Evolutionary conservation across 352 stramenopile species (phyloP).

Genomic region (Phytophthora fragariae): DNA sequence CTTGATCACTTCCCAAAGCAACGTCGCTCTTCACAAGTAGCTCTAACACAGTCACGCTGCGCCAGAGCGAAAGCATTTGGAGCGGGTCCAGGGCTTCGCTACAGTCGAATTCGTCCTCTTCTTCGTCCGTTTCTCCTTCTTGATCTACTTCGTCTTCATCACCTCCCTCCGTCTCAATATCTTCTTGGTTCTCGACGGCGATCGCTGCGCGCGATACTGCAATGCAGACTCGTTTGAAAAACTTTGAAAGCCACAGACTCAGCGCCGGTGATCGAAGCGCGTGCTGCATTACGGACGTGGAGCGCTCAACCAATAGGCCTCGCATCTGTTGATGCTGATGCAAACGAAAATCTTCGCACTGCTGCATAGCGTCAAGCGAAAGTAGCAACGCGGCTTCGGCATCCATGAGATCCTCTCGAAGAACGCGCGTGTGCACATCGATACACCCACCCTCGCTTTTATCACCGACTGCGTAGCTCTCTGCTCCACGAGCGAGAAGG

Average conservation of each 20-base stretch:
- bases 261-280: slow-evolving; percentile 32
- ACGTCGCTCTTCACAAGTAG: slow-evolving; percentile 37
- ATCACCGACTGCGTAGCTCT: slow-evolving; percentile 19
- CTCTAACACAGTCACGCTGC: slow-evolving; percentile 49
- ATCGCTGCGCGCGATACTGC: slow-evolving; percentile 37
- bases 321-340: slow-evolving; percentile 34
- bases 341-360: slow-evolving; percentile 35
- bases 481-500: slow-evolving; percentile 26
- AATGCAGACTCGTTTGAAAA: slow-evolving; percentile 59
- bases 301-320: slow-evolving; percentile 31
- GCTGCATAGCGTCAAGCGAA: slow-evolving; percentile 51
- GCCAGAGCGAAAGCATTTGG: slow-evolving; percentile 56
- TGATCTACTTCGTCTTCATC: not conserved
- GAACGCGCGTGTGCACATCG: slow-evolving; percentile 1
- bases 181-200: slow-evolving; percentile 22
- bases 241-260: slow-evolving; percentile 41
- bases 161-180: not conserved
- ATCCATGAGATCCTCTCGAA: slow-evolving; percentile 56
- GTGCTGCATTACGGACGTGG: slow-evolving; percentile 36
- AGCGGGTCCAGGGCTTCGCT: slow-evolving; percentile 20
- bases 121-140: slow-evolving; percentile 6
- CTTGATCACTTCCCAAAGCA: slow-evolving; percentile 13
- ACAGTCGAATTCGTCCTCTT: slow-evolving; percentile 4
- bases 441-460: slow-evolving; percentile 2
- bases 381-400: slow-evolving; percentile 55